A percentile compares a stretch with the other conserved stretches of the same genome.
Evolutionary conservation across 441 rosid species (phyloP).

Genomic region (Populus tomentosa): DNA sequence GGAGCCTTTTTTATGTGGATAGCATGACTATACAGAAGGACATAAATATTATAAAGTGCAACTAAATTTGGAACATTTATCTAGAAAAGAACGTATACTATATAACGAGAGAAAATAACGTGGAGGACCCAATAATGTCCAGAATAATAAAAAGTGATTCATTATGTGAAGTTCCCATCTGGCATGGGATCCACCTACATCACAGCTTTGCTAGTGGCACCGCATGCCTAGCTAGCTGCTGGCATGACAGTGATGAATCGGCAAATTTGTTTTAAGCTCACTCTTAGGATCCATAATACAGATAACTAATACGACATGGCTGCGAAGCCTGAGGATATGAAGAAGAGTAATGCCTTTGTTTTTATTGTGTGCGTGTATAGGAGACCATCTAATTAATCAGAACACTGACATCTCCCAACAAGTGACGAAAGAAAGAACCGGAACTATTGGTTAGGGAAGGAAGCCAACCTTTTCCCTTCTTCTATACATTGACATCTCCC

Average conservation of each 20-base stretch:
- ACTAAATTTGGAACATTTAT: background rate
- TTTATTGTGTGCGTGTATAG: no score
- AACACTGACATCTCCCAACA: no score
- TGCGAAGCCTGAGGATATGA: background rate
- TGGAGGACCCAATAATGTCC: background rate
- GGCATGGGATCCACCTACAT: conserved; percentile 1
- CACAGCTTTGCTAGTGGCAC: background rate
- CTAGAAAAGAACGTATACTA: background rate
- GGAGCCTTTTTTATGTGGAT: background rate
- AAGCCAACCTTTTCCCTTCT: no score
- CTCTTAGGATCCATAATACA: background rate
- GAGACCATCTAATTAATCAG: no score
- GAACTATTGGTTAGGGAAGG: no score
- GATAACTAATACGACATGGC: background rate
- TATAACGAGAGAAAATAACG: background rate
- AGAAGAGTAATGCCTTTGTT: background rate
- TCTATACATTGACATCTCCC: no score
- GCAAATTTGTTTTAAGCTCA: background rate
- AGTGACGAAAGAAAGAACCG: background rate
- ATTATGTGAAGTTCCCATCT: background rate
- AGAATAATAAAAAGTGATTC: background rate
- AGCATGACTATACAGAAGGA: background rate
- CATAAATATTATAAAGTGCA: background rate
- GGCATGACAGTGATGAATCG: background rate
- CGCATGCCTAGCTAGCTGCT: background rate